Percentiles rank a stretch among this genome's conserved stretches.
Conservation (phyloP, 2,329 filamentous ascomycete genomes). For the Cadophora gregata region DNA sequence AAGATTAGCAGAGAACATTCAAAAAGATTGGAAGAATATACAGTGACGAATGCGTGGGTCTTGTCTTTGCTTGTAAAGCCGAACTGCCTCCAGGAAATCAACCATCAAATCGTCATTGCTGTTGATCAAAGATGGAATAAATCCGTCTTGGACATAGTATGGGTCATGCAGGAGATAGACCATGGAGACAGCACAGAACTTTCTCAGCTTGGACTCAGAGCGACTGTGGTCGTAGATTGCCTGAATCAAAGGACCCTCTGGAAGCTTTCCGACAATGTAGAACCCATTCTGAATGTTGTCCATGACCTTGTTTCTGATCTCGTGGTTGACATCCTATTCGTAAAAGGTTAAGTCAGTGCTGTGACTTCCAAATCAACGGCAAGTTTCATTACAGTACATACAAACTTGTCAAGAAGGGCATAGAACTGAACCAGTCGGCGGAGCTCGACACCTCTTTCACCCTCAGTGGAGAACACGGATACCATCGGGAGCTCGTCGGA, state of each 20-base stretch:
- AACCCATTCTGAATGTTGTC: constrained; percentile 39
- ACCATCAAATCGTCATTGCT: constrained; percentile 21
- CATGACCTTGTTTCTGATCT: constrained; percentile 35
- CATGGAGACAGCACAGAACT: constrained; percentile 30
- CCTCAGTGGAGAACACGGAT: background rate
- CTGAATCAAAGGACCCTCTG: constrained; percentile 24
- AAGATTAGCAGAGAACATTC: background rate
- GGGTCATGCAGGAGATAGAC: constrained; percentile 18
- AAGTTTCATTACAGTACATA: background rate
- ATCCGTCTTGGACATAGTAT: constrained; percentile 12
- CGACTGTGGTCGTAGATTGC: constrained; percentile 28
- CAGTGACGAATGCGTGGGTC: constrained; percentile 37
- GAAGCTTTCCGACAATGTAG: constrained; percentile 23
- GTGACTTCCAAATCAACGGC: background rate
- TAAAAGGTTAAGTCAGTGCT: background rate
- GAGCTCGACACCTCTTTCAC: background rate
- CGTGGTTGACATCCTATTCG: constrained; percentile 3
- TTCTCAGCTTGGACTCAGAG: constrained; percentile 27
- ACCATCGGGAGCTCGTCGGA: background rate
- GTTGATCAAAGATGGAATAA: constrained; percentile 19
- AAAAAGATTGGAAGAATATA: background rate
- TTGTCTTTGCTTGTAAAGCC: background rate
- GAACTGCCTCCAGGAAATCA: constrained; percentile 31
- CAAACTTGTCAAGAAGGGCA: constrained; percentile 28
- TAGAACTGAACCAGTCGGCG: constrained; percentile 27